phyloP scores from a whole-genome alignment of 2,329 filamentous ascomycete species.

The Dactylellina leptospora region DNA sequence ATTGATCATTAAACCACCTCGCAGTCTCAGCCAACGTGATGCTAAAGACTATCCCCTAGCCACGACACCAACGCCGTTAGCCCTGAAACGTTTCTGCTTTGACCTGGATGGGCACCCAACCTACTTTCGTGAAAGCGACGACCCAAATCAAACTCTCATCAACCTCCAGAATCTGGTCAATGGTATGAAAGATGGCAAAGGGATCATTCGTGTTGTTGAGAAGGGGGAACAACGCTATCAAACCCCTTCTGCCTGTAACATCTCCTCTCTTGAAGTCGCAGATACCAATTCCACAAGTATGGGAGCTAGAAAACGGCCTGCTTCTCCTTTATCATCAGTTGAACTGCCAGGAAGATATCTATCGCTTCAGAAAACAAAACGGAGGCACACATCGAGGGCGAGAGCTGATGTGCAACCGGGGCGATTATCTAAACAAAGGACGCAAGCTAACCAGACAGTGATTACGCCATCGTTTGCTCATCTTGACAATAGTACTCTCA shows the following conservation, averaged over 20 bases:
- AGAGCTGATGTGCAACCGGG: constrained; percentile 31
- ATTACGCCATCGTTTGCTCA: constrained; percentile 36
- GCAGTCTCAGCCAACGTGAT: constrained; percentile 68
- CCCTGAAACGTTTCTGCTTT: constrained; percentile 80
- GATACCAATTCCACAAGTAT: constrained; percentile 23
- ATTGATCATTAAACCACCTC: constrained; percentile 57
- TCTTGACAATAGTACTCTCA: constrained; percentile 9
- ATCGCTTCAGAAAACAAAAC: constrained; percentile 42
- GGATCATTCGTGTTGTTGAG: constrained; percentile 56
- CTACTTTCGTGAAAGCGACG: constrained; percentile 71
- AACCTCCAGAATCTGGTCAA: constrained; percentile 58
- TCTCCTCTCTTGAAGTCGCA: constrained; percentile 23
- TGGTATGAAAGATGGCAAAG: constrained; percentile 56
- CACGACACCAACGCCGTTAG: constrained; percentile 79
- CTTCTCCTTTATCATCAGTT: constrained; percentile 34
- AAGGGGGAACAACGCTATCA: constrained; percentile 57
- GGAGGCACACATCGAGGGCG: constrained; percentile 43
- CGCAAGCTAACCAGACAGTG: constrained; percentile 19
- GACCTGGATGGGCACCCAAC: constrained; percentile 71
- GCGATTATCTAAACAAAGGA: constrained; percentile 34
- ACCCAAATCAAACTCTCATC: constrained; percentile 65
- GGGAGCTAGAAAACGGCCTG: constrained; percentile 47
- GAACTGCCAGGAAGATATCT: constrained; percentile 37
- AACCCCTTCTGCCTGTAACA: constrained; percentile 34
- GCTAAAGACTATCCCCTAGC: constrained; percentile 90